These are phyloP conservation scores for Trichoderma simmonsii DNA, from an alignment of 2,329 filamentous ascomycete species.

Conservation along the genomic window DNA sequence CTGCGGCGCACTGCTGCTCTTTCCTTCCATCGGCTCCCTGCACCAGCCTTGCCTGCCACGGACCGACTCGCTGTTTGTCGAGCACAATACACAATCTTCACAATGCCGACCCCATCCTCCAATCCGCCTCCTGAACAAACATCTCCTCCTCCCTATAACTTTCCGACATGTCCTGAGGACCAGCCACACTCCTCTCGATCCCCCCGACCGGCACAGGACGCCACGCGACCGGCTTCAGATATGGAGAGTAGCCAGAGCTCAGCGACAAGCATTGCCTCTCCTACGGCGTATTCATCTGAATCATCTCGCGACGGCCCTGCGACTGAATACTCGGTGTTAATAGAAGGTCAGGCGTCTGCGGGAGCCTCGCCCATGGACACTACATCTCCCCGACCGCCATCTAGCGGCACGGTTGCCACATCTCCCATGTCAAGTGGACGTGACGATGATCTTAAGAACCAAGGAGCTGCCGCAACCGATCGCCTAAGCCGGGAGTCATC, in stretches of 20 bases:
- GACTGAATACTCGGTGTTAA: slow-evolving; percentile 27
- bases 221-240: slow-evolving; percentile 22
- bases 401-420: slow-evolving; percentile 32
- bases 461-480: slow-evolving; percentile 24
- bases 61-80: neutral
- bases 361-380: slow-evolving; percentile 38
- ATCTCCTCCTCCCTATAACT: slow-evolving; percentile 37
- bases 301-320: slow-evolving; percentile 23
- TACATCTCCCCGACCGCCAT: slow-evolving; percentile 43
- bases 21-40: neutral
- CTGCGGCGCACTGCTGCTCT: neutral
- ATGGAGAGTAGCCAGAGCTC: slow-evolving; percentile 25
- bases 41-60: neutral
- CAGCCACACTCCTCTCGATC: slow-evolving; percentile 30
- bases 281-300: slow-evolving; percentile 23
- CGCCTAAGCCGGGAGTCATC: slow-evolving; percentile 26
- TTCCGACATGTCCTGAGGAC: slow-evolving; percentile 46
- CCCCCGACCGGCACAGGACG: slow-evolving; percentile 27
- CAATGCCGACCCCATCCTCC: slow-evolving; percentile 47
- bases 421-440: slow-evolving; percentile 33
- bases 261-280: slow-evolving; percentile 25
- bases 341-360: slow-evolving; percentile 27
- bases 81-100: slow-evolving; percentile 20
- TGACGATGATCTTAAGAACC: slow-evolving; percentile 29
- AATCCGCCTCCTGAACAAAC: slow-evolving; percentile 39